These are phyloP conservation scores for Tulasnella calospora DNA, from an alignment of 768 basidiomycete genomes.

Conservation along the genomic window DNA sequence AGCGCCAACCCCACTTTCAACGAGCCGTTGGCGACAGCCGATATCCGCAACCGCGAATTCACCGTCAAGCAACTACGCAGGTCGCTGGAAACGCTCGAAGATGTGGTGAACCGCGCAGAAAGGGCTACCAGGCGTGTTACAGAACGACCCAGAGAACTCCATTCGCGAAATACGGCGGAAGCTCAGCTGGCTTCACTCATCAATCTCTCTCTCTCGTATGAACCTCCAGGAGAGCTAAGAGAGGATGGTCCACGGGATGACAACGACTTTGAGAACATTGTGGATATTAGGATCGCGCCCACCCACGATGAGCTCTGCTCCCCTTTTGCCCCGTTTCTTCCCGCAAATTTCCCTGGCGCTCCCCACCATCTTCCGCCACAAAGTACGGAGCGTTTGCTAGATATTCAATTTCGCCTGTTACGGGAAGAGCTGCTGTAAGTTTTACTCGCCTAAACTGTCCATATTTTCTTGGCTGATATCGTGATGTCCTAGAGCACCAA, in stretches of 20 bases:
- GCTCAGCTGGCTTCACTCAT: constrained; percentile 39
- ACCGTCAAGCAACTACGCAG: constrained; percentile 36
- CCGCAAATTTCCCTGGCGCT: constrained; percentile 53
- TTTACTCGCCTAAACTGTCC: not conserved
- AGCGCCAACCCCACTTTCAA: constrained; percentile 43
- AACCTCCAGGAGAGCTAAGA: constrained; percentile 53
- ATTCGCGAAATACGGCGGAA: constrained; percentile 30
- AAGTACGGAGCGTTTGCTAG: constrained; percentile 62
- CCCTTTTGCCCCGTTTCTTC: constrained; percentile 51
- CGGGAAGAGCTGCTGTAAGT: constrained; percentile 64
- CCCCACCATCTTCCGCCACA: constrained; percentile 56
- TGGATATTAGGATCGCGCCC: constrained; percentile 59
- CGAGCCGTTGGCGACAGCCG: constrained; percentile 37
- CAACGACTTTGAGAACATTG: constrained; percentile 57
- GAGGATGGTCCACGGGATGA: constrained; percentile 57
- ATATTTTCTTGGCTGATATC: not conserved
- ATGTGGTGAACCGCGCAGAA: constrained; percentile 48
- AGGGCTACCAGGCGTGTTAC: constrained; percentile 21
- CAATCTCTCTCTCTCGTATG: constrained; percentile 45
- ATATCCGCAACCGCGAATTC: constrained; percentile 39
- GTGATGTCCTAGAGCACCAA: constrained; percentile 43
- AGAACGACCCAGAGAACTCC: not conserved
- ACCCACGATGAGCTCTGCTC: constrained; percentile 62
- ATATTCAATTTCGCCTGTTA: constrained; percentile 69
- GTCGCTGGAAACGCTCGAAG: not conserved